Evolutionary conservation across 257 asterid species (phyloP).

Genomic region (Cinchona pubescens): DNA sequence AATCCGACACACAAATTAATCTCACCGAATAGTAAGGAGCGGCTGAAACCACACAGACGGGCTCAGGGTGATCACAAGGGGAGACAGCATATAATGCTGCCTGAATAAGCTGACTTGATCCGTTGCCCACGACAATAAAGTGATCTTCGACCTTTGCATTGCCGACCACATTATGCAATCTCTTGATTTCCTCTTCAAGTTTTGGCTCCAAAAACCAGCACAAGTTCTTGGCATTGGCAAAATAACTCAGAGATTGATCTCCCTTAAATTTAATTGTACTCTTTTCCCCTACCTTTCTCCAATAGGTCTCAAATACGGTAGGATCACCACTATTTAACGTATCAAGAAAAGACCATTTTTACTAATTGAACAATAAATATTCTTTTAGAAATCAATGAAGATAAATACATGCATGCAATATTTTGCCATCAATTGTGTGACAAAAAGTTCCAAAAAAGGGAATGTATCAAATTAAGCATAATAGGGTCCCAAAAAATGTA

Average conservation of each 20-base stretch:
- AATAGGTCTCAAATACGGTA: conserved; percentile 39
- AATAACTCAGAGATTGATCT: conserved; percentile 65
- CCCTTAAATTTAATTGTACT: conserved; percentile 33
- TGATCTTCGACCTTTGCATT: conserved; percentile 56
- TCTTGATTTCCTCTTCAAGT: conserved; percentile 57
- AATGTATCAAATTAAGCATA: background rate
- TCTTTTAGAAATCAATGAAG: background rate
- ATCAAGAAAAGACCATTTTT: background rate
- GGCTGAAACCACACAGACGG: conserved; percentile 60
- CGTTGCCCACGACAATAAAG: conserved; percentile 62
- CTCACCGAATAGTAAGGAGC: conserved; percentile 81
- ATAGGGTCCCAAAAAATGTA: too few species aligned
- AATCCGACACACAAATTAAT: background rate
- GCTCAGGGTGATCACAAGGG: conserved; percentile 34
- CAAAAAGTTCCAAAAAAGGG: background rate
- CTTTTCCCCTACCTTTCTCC: conserved; percentile 38
- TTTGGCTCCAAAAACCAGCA: conserved; percentile 86
- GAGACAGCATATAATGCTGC: conserved; percentile 72
- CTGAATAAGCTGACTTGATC: conserved; percentile 76
- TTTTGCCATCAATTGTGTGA: background rate
- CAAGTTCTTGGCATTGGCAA: conserved; percentile 36
- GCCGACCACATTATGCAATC: conserved; percentile 49
- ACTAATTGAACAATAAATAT: background rate
- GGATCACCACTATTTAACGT: conserved; percentile 53
- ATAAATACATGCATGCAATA: too few species aligned